phyloP scores from a whole-genome alignment of 805 yeast species.

The Komagataella populi region DNA sequence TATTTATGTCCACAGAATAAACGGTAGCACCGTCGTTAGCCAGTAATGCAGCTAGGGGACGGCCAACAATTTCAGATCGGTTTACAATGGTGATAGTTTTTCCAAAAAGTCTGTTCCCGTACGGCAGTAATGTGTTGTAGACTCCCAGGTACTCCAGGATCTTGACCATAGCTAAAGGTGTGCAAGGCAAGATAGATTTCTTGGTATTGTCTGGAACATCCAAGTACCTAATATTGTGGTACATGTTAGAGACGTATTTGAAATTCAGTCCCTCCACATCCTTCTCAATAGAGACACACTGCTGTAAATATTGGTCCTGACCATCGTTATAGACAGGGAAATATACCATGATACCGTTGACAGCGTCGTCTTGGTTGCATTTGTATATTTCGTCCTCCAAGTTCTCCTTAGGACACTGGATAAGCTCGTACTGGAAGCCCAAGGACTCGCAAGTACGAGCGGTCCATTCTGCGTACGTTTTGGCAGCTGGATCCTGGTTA shows the following conservation, averaged over 20 bases:
- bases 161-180: slow-evolving; percentile 91
- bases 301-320: slow-evolving; percentile 93
- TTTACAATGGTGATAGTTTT: slow-evolving; percentile 84
- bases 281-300: slow-evolving; percentile 78
- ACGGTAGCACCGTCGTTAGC: slow-evolving; percentile 98
- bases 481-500: slow-evolving; percentile 89
- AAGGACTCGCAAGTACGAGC: slow-evolving; percentile 75
- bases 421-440: slow-evolving; percentile 76
- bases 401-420: slow-evolving; percentile 61
- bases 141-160: slow-evolving; percentile 82
- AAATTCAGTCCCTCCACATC: slow-evolving; percentile 95
- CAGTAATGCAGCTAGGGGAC: slow-evolving; percentile 89
- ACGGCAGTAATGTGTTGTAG: slow-evolving; percentile 67
- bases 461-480: slow-evolving; percentile 93
- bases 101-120: slow-evolving; percentile 89
- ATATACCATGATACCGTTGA: slow-evolving; percentile 92
- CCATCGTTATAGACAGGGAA: slow-evolving; percentile 94
- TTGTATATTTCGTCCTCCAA: slow-evolving; percentile 72
- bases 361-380: slow-evolving; percentile 64
- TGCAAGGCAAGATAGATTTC: slow-evolving; percentile 90
- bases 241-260: slow-evolving; percentile 83
- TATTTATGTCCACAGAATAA: slow-evolving; percentile 79
- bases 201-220: slow-evolving; percentile 51
- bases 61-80: slow-evolving; percentile 92
- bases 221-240: slow-evolving; percentile 79